A percentile compares a stretch with the other conserved stretches of the same genome.
Conservation (phyloP, 768 basidiomycete genomes). For the Lactifluus piperatus region DNA sequence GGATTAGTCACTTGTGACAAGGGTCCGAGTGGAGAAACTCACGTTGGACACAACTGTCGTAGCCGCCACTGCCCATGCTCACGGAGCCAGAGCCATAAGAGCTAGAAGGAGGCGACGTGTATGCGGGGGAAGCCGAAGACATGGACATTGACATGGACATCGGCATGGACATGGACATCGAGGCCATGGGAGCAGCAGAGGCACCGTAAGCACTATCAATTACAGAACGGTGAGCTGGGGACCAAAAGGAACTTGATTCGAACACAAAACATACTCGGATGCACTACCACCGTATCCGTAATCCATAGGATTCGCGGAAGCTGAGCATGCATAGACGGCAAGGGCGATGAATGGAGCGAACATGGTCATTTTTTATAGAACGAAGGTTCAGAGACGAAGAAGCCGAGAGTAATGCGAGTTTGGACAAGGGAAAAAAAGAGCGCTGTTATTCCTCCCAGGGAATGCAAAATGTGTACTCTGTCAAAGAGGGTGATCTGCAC, state of each 20-base stretch:
- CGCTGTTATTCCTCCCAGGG: slow-evolving; percentile 53
- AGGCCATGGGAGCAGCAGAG: not conserved
- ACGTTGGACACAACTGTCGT: slow-evolving; percentile 67
- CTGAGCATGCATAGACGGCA: slow-evolving; percentile 44
- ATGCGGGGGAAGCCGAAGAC: slow-evolving; percentile 11
- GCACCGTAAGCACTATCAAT: slow-evolving; percentile 17
- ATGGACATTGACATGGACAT: not conserved
- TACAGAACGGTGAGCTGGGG: not conserved
- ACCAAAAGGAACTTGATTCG: too few species aligned
- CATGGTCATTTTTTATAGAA: slow-evolving; percentile 46
- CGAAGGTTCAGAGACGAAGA: slow-evolving; percentile 26
- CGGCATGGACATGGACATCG: not conserved
- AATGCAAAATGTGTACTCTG: slow-evolving; percentile 47
- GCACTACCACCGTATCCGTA: slow-evolving; percentile 16
- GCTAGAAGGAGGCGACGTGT: slow-evolving; percentile 31
- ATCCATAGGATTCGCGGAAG: slow-evolving; percentile 40
- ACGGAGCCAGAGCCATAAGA: slow-evolving; percentile 53
- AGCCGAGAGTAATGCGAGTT: slow-evolving; percentile 39
- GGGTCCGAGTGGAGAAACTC: slow-evolving; percentile 24
- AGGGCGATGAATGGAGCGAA: slow-evolving; percentile 47
- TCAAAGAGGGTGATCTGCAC: slow-evolving; percentile 62
- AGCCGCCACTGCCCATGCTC: slow-evolving; percentile 42
- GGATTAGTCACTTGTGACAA: not conserved
- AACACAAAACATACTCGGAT: not conserved
- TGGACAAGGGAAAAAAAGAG: slow-evolving; percentile 33